Base-by-base conservation (phyloP, 2,329 filamentous ascomycete genomes). In the Drechslerella stenobrocha region DNA sequence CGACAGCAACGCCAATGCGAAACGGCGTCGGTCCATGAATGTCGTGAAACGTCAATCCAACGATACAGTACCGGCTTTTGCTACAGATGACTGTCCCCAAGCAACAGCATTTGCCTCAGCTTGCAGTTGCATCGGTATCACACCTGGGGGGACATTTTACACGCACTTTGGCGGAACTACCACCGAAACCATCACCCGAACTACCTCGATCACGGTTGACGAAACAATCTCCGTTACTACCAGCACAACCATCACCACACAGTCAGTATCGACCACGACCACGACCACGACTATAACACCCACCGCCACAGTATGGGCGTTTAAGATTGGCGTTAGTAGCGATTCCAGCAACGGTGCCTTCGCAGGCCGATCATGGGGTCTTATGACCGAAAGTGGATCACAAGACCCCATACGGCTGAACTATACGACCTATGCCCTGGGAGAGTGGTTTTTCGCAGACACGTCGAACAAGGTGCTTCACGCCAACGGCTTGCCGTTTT, bases 181-280 rank as follows among this genome's bases (percentile, higher is more conserved):
- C 15, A 64, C 59, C 5, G 26, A 22, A 8, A 57, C 59, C 0
- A 20, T 30, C 23, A 47, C 60, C 5, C 15, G 4, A 7, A 58
- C 45, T 4, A 37, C 15, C 9, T 22, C 32, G n/a, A 20, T 22
- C 5, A 58, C 53, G 1, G 8, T 42, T 13, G 22, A 18, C 2
- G 2, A 22, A n/a, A 11, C 30, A 2, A 2, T 11, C 32, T 37
- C 44, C 2, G 18, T 18, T n/a, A 58, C 53, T 28, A 34, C 52
- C 13, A 57, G 45, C 1, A 52, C 23, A 20, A 52, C 60, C 34
- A 13, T 4, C 11, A 37, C 34, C 4, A 13, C 37, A 42, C 7
- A 20, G 13, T 8, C 13, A 20, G 9, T 42, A 5, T 13, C 37
- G 6, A 42, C 37, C 37, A 81, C 73, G 90, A 91, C 72, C 90